Base-by-base conservation (phyloP, 345 rosid species). In the Salix purpurea region DNA sequence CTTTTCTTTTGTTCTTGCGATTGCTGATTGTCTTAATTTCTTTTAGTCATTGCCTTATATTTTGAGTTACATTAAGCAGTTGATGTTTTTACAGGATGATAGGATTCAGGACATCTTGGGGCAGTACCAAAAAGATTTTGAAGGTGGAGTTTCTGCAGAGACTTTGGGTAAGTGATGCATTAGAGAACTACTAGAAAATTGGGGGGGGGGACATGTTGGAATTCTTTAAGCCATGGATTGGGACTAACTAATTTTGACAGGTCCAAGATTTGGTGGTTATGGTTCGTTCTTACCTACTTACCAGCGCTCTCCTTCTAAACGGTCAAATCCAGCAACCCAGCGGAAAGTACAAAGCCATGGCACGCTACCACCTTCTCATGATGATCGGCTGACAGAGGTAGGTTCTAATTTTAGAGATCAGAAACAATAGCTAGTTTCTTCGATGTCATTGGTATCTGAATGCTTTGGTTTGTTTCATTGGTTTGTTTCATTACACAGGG, bases 251-350 rank as follows among this genome's bases (percentile, higher is more conserved):
- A 21, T 85, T 32, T 77, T 69, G 77, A 68, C 90, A 94, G 98
- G 98, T 76, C 85, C 97, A 40, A 94, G 89, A 78, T 92, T 83
- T 89, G 98, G 97, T 85, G 97, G 93, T 46, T 94, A 92, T 80
- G 98, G 98, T 81, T 92, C 98, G 37, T 94, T 94, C 82, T 85
- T 94, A 77, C 92, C 94, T 60, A 50, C 91, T 65, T 84, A 84
- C 82, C 86, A 86, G 61, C 92, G 94, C 36, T 92, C 96, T 73
- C 95, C 95, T 83, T 65, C 77, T 65, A 21, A 0, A 37, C 0
- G 37, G 70, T 15, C 30, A 1, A 65, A 65, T 37, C 37, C 37
- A 1, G 26, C 12, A 34, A 39, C 48, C 44, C 23, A 10, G 44
- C 28, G 39, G 4, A 67, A 67, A 16, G 70, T 84, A 86, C 79